Percentiles rank a stretch among this genome's conserved stretches.
Conservation (phyloP, 768 basidiomycete genomes). For the Leucocoprinus leucothites region DNA sequence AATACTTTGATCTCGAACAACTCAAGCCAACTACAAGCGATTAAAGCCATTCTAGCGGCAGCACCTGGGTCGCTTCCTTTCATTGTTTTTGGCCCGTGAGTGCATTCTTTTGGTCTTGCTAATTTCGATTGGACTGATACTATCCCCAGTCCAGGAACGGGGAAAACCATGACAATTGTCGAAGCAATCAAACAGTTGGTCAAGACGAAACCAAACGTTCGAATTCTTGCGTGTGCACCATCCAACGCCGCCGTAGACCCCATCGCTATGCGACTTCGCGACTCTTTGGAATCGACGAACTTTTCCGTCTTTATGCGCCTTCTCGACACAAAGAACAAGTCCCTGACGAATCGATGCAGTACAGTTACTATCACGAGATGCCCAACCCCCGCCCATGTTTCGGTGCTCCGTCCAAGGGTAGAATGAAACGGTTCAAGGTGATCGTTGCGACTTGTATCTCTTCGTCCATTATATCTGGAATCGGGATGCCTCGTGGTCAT, state of each 20-base stretch:
- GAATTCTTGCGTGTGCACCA: constrained; percentile 59
- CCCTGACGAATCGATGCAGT: constrained; percentile 38
- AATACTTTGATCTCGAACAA: constrained; percentile 47
- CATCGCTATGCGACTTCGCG: constrained; percentile 43
- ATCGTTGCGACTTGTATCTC: constrained; percentile 66
- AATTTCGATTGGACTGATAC: not conserved
- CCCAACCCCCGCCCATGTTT: constrained; percentile 27
- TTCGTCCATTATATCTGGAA: constrained; percentile 49
- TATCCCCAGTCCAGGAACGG: constrained; percentile 52
- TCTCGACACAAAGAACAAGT: constrained; percentile 43
- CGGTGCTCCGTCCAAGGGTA: constrained; percentile 32
- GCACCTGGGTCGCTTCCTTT: constrained; percentile 52
- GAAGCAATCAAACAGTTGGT: constrained; percentile 59
- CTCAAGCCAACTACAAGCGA: constrained; percentile 43
- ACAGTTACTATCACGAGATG: constrained; percentile 29
- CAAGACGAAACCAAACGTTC: constrained; percentile 28
- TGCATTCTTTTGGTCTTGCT: constrained; percentile 15
- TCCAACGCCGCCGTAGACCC: constrained; percentile 67
- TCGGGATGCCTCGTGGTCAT: constrained; percentile 59
- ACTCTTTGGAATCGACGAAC: constrained; percentile 26
- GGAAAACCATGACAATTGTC: constrained; percentile 63
- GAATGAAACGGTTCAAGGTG: constrained; percentile 43
- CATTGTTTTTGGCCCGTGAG: constrained; percentile 64
- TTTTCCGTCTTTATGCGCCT: constrained; percentile 58
- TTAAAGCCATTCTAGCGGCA: constrained; percentile 40